These are phyloP conservation scores for Trichophyton simii DNA, from an alignment of 2,329 filamentous ascomycete genomes.

Conservation along the genomic window DNA sequence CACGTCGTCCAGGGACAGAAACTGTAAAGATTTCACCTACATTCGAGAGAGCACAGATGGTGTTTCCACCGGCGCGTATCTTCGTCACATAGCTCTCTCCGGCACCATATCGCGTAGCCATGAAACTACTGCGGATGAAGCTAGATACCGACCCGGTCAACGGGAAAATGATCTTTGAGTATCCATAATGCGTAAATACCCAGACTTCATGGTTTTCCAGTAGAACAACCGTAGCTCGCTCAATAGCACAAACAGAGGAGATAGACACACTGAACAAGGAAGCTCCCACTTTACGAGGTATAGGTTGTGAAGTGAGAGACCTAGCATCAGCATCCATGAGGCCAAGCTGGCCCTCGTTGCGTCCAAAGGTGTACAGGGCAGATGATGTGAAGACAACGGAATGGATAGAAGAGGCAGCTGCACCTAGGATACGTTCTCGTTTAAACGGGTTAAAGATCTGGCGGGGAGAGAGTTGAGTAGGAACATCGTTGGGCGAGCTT, in stretches of 20 bases:
- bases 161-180: constrained; percentile 78
- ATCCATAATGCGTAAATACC: constrained; percentile 92
- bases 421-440: constrained; percentile 65
- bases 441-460: constrained; percentile 89
- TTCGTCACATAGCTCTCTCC: constrained; percentile 57
- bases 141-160: constrained; percentile 54
- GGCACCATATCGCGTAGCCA: constrained; percentile 53
- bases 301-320: constrained; percentile 70
- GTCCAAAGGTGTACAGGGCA: constrained; percentile 85
- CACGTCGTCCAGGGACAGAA: constrained; percentile 55
- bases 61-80: constrained; percentile 76
- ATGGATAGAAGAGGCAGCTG: constrained; percentile 81
- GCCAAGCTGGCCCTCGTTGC: constrained; percentile 86
- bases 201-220: constrained; percentile 80
- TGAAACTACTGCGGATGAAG: constrained; percentile 53
- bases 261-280: constrained; percentile 66
- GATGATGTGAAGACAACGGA: constrained; percentile 75
- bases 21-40: constrained; percentile 83
- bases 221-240: constrained; percentile 74
- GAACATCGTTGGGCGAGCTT: constrained; percentile 57
- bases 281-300: constrained; percentile 75
- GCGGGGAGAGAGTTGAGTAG: constrained; percentile 65
- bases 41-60: constrained; percentile 74
- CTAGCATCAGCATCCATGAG: constrained; percentile 90
- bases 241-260: constrained; percentile 70